Percentiles rank a stretch among this genome's conserved stretches.
phyloP scores from a whole-genome alignment of 768 basidiomycete species.

The Tricholoma bakamatsutake region DNA sequence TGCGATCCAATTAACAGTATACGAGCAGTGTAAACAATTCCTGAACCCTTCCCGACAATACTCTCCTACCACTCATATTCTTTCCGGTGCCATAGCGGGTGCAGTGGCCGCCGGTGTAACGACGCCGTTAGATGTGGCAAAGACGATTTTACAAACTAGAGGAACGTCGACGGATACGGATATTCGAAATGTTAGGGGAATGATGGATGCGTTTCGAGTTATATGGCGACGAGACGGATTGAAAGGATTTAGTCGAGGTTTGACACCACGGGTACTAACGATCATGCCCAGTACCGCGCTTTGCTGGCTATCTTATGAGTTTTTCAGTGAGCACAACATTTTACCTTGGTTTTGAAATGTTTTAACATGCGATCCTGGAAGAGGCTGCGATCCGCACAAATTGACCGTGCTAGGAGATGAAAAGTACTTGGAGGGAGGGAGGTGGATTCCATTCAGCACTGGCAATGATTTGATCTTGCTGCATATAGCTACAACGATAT shows the following conservation, averaged over 20 bases:
- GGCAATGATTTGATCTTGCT: no score
- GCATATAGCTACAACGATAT: background rate
- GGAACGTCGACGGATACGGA: conserved; percentile 83
- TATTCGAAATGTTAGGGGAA: conserved; percentile 78
- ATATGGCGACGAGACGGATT: conserved; percentile 85
- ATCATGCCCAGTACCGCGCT: conserved; percentile 96
- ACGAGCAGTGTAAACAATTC: conserved; percentile 84
- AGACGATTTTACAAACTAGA: conserved; percentile 93
- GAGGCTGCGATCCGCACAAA: conserved; percentile 61
- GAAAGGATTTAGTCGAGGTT: conserved; percentile 80
- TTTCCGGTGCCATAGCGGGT: conserved; percentile 89
- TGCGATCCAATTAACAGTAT: conserved; percentile 95
- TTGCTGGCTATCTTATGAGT: conserved; percentile 97
- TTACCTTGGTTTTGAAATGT: conserved; percentile 3
- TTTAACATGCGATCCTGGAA: conserved; percentile 22
- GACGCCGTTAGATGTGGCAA: conserved; percentile 95
- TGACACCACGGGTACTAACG: conserved; percentile 88
- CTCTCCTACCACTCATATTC: conserved; percentile 89
- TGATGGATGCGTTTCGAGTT: conserved; percentile 83
- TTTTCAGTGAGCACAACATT: conserved; percentile 75
- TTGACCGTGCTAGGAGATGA: conserved; percentile 12
- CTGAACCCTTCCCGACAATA: conserved; percentile 85
- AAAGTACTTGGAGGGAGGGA: background rate
- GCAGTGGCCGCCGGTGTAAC: conserved; percentile 94
- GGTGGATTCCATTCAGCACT: background rate